These are phyloP conservation scores for Fraxinus baroniana DNA, from an alignment of 305 asterid species.

Conservation along the genomic window DNA sequence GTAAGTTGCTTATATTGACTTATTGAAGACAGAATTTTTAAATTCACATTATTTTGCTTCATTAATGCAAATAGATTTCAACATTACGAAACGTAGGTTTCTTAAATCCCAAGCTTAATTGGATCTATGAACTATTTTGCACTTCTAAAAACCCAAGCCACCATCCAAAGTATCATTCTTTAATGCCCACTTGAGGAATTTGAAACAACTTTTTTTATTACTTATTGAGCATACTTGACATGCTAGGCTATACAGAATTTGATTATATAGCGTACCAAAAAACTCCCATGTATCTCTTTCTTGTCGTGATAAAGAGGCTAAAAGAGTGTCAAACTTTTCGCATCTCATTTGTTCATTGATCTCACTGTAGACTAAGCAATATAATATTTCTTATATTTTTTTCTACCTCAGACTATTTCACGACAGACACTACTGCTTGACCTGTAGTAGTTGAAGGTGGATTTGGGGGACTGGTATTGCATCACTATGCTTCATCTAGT, in stretches of 20 bases:
- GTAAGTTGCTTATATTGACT: not conserved
- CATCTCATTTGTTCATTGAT: not conserved
- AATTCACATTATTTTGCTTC: not conserved
- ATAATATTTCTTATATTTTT: not conserved
- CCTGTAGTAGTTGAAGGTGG: not conserved
- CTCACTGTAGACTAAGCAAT: not conserved
- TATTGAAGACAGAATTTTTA: not conserved
- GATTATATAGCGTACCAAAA: not conserved
- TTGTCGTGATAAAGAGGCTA: not conserved
- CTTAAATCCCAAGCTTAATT: not conserved
- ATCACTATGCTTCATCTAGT: not conserved
- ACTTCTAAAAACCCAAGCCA: not conserved
- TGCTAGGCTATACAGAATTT: not conserved
- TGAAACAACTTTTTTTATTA: not conserved
- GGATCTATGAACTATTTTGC: not conserved
- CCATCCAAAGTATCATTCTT: not conserved
- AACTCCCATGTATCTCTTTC: not conserved
- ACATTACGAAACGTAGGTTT: not conserved
- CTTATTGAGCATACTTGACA: not conserved
- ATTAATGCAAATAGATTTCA: not conserved
- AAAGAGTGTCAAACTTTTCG: not conserved
- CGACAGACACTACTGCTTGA: not conserved
- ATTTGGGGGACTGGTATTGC: not conserved
- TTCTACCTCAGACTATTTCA: not conserved
- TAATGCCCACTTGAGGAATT: not conserved